Conservation (phyloP, 805 yeast genomes). For the Nakazawaea wyomingensis region DNA sequence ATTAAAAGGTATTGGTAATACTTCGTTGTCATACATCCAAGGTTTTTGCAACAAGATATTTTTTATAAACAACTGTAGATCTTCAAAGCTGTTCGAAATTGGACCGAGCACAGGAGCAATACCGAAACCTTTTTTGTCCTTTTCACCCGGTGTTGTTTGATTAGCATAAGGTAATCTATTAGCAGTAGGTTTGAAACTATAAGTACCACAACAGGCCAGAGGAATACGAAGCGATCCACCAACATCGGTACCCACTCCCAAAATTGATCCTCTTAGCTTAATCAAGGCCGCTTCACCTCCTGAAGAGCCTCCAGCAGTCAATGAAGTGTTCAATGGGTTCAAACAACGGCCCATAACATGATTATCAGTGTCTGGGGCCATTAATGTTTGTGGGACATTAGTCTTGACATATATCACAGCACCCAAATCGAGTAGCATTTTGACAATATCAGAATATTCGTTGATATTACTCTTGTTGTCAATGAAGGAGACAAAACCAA, state of each 20-base stretch:
- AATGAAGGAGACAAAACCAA: slow-evolving; percentile 40
- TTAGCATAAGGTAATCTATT: slow-evolving; percentile 27
- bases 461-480: slow-evolving; percentile 28
- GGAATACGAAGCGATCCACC: slow-evolving; percentile 59
- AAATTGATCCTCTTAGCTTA: slow-evolving; percentile 17
- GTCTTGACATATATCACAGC: slow-evolving; percentile 49
- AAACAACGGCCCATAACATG: slow-evolving; percentile 19
- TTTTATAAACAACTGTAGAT: slow-evolving; percentile 44
- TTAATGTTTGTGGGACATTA: slow-evolving; percentile 32
- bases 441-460: slow-evolving; percentile 31
- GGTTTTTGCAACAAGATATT: slow-evolving; percentile 18
- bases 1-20: slow-evolving; percentile 42
- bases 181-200: slow-evolving; percentile 49
- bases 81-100: slow-evolving; percentile 41
- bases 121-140: slow-evolving; percentile 12
- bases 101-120: slow-evolving; percentile 44
- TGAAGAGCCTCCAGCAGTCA: slow-evolving; percentile 47
- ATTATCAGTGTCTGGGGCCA: slow-evolving; percentile 11
- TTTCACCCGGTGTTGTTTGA: slow-evolving; percentile 23
- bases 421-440: slow-evolving; percentile 34
- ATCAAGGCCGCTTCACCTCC: slow-evolving; percentile 50
- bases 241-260: slow-evolving; percentile 52
- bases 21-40: slow-evolving; percentile 18
- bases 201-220: slow-evolving; percentile 51
- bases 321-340: slow-evolving; percentile 16